Evolutionary conservation across 371 early-diverging fungal genomes (phyloP), one percentile per base, ranked within the genome.

Genomic region (Lichtheimia ramosa): DNA sequence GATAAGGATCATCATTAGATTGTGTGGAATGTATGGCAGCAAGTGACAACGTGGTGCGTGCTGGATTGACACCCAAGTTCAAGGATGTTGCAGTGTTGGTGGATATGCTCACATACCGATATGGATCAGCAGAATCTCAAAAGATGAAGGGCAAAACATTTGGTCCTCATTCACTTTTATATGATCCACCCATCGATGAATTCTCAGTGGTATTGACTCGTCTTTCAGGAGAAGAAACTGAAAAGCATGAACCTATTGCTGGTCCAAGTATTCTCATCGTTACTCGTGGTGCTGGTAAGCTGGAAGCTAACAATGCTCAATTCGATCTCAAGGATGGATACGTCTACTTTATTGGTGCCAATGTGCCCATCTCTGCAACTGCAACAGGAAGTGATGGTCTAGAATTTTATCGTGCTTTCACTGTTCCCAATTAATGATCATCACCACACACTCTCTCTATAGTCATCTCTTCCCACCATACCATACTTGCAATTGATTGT

Each of bases 1-100:
- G 34, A 34, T 10, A 8, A 34, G 34, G 10, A 34, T 5, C 34
- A 25, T 15, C 48, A 24, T 27, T 48, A 89, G 99, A 98, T 73
- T 95, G 94, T 74, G 85, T 97, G 46, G 99, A 98, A 74, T 97
- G 97, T 73, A 98, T 98, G 99, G 98, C 99, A 3, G 87, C 96
- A 5, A 90, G 91, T 56, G 99, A 98, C 73, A 98, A 98, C 68
- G 99, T 98, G 1, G 94, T 98, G 3, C 91, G 99, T 27, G 93
- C 97, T 3, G 99, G 99, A 5, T 72, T 98, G 55, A 98, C 99
- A 7, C 99, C 99, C n/a, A 98, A 98, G 75, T 92, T 94, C 73
- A 94, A 95, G 78, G 98, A 98, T 73, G 97, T 98, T 18, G 78
- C 87, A 18, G 95, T 96, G 3, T 82, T 98, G 21, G 89, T 93